Conservation (phyloP, 2,329 filamentous ascomycete genomes). For the Claviceps digitariae region DNA sequence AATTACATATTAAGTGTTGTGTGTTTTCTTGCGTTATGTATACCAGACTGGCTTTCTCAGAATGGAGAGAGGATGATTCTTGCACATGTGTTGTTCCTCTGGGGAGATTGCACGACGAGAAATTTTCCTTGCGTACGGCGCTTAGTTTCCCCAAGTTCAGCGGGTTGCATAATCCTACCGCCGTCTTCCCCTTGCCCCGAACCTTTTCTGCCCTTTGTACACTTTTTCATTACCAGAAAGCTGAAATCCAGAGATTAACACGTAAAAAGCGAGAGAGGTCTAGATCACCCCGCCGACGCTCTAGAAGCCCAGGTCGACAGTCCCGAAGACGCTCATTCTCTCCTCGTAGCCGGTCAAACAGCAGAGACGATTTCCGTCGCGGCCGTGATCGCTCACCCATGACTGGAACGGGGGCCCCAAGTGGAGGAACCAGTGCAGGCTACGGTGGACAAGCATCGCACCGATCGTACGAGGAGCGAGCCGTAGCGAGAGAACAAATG, state of each 20-base stretch:
- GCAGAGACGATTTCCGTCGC: constrained; percentile 64
- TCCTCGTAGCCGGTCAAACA: constrained; percentile 61
- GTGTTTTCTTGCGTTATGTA: not conserved
- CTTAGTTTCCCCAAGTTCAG: not conserved
- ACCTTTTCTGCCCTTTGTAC: not conserved
- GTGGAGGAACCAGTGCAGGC: constrained; percentile 56
- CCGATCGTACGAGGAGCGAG: constrained; percentile 73
- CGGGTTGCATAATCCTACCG: not conserved
- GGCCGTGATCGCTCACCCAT: constrained; percentile 71
- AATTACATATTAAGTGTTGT: not conserved
- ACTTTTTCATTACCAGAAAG: not conserved
- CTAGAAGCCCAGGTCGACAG: constrained; percentile 63
- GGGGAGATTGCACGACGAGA: not conserved
- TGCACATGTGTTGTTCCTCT: not conserved
- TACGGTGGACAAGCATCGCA: constrained; percentile 48
- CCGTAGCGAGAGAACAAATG: constrained; percentile 81
- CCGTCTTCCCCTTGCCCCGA: not conserved
- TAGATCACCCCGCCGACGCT: constrained; percentile 67
- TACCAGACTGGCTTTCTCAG: not conserved
- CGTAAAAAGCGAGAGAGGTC: constrained; percentile 65
- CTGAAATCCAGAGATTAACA: constrained; percentile 12
- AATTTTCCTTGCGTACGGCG: not conserved
- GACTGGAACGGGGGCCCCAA: constrained; percentile 55
- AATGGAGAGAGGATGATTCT: not conserved
- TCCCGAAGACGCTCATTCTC: constrained; percentile 65